phyloP scores from a whole-genome alignment of 2,329 filamentous ascomycete genomes.

The Sarocladium brachiariae region DNA sequence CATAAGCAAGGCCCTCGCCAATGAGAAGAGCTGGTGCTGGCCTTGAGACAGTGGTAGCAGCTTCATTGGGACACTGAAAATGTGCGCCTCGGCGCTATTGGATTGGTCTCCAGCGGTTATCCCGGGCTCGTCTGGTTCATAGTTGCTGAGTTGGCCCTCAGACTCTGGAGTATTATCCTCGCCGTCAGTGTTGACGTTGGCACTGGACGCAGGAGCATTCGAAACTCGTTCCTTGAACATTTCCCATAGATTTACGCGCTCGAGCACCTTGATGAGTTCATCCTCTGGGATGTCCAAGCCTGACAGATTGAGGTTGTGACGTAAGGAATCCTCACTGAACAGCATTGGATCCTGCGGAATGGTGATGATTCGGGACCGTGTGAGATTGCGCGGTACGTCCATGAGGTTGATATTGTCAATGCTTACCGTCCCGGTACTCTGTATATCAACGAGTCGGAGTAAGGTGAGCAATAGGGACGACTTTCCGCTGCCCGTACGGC shows the following conservation, averaged over 20 bases:
- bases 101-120: too few species aligned
- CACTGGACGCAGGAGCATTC: not conserved
- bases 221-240: not conserved
- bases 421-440: conserved; percentile 28
- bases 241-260: not conserved
- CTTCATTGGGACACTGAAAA: conserved; percentile 7
- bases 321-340: conserved; percentile 12
- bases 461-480: conserved; percentile 36
- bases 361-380: conserved; percentile 33
- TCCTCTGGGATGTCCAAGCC: conserved; percentile 11
- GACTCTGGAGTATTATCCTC: not conserved
- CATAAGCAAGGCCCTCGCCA: not conserved
- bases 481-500: conserved; percentile 43
- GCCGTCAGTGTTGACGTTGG: not conserved
- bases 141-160: too few species aligned
- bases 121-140: too few species aligned
- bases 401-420: conserved; percentile 36
- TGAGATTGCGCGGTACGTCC: conserved; percentile 29
- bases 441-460: conserved; percentile 36
- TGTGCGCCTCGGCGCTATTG: not conserved
- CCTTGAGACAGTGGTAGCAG: conserved; percentile 2
- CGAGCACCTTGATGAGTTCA: conserved; percentile 9
- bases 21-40: not conserved
- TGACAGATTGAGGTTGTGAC: conserved; percentile 12
- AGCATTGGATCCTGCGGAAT: conserved; percentile 34